phyloP scores from a whole-genome alignment of 495 filamentous ascomycete species.

The Staphylotrichum tortipilum region DNA sequence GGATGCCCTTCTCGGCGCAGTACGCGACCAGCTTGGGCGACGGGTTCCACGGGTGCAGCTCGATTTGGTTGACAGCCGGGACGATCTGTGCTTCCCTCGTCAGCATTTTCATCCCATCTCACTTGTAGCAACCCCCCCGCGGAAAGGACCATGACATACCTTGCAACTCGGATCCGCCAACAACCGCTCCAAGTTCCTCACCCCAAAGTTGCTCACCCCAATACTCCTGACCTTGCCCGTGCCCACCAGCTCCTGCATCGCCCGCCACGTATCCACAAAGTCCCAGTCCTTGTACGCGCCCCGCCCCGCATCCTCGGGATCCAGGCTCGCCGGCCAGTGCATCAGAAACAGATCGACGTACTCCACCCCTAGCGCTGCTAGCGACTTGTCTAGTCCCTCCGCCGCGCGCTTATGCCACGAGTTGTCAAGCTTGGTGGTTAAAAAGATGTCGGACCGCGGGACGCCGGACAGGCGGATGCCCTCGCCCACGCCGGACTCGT shows the following conservation, averaged over 20 bases:
- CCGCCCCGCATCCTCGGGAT: constrained; percentile 34
- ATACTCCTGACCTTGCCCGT: constrained; percentile 76
- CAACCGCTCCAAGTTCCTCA: constrained; percentile 57
- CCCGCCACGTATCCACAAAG: constrained; percentile 75
- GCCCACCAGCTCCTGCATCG: constrained; percentile 73
- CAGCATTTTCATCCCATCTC: constrained; percentile 17
- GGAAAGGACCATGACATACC: constrained; percentile 20
- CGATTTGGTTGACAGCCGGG: constrained; percentile 86
- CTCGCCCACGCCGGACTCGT: constrained; percentile 73
- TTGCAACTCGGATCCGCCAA: constrained; percentile 49
- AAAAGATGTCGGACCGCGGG: constrained; percentile 70
- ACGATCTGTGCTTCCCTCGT: constrained; percentile 45
- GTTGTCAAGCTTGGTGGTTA: constrained; percentile 86
- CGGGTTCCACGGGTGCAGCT: constrained; percentile 77
- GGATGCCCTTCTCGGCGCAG: constrained; percentile 58
- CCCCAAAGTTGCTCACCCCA: constrained; percentile 70
- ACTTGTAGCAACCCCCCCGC: no score
- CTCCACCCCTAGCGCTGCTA: constrained; percentile 60
- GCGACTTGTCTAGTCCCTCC: constrained; percentile 59
- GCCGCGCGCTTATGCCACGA: constrained; percentile 60
- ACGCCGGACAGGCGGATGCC: constrained; percentile 75
- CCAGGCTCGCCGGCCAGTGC: constrained; percentile 63
- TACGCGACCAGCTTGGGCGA: constrained; percentile 73
- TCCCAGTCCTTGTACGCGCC: constrained; percentile 57
- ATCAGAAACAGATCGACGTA: constrained; percentile 84